Base-by-base conservation (phyloP, 441 rosid species). In the Mallotus japonicus region DNA sequence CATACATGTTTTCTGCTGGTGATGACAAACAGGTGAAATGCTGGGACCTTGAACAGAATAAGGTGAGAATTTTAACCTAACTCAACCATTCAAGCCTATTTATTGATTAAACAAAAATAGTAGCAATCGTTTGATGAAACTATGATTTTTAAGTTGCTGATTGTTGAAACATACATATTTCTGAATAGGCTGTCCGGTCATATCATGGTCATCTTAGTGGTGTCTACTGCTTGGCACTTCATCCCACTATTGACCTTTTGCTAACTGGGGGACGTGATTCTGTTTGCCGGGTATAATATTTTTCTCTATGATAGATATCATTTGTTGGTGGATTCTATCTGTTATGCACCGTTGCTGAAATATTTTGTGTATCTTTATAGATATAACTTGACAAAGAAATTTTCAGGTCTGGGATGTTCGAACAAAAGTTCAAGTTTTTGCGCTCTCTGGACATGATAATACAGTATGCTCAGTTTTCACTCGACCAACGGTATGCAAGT, bases 181-280 rank as follows among this genome's bases (percentile, higher is more conserved):
- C 66, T 77, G 54, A 79, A 60, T 80, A 95, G 99, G 98, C 85
- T 69, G 88, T 95, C 65, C 89, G 99, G 56, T 95, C 99, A 71
- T 95, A 95, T 81, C 99, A 95, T 78, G 99, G 99, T 64, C 99
- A 93, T 85, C 87, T 95, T 66, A 95, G 99, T 79, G 98, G 99
- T 78, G 99, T 95, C 66, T 93, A 95, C 79, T 95, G 99, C 88
- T 83, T 93, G 88, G 99, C 95, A 71, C 86, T 95, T 77, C 98
- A 95, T 85, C 99, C 99, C 65, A 93, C 95, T 19, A 81, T 93
- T 49, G 96, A 95, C 55, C 82, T 95, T 67, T 81, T 95, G 84
- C 89, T 95, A 70, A 95, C 98, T 12, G 98, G 98, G 47, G 98
- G 99, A 19, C 94, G 98, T 53, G 98, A 95, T 88, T 93, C 99